phyloP scores from a whole-genome alignment of 2,329 filamentous ascomycete genomes.

The Aspergillus pseudoglaucus region DNA sequence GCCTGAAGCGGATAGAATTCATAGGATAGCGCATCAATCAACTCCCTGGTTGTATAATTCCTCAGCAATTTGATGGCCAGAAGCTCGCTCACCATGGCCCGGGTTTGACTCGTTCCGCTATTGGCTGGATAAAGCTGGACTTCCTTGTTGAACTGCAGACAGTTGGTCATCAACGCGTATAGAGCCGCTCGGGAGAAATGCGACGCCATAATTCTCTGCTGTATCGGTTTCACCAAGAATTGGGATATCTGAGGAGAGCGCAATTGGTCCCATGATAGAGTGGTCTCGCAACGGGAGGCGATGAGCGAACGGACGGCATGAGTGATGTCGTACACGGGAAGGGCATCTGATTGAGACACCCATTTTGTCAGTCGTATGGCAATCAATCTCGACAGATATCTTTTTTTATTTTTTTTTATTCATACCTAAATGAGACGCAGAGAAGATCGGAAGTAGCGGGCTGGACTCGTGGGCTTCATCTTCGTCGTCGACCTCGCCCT shows the following conservation, averaged over 20 bases:
- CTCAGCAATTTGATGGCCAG: constrained; percentile 82
- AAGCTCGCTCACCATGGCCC: constrained; percentile 83
- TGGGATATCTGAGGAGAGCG: constrained; percentile 94
- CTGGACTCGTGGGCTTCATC: constrained; percentile 41
- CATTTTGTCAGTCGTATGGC: neutral
- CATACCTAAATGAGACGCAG: constrained; percentile 67
- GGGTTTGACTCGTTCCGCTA: constrained; percentile 73
- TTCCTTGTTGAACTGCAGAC: constrained; percentile 87
- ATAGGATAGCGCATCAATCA: constrained; percentile 91
- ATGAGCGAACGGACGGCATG: constrained; percentile 84
- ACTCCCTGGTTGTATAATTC: constrained; percentile 80
- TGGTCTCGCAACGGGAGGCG: constrained; percentile 80
- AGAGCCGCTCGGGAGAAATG: constrained; percentile 82
- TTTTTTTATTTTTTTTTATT: no score
- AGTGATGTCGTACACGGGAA: constrained; percentile 85
- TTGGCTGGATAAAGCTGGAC: constrained; percentile 74
- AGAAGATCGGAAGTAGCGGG: constrained; percentile 69
- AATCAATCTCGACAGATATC: no score
- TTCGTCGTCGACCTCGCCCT: constrained; percentile 33
- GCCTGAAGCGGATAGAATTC: constrained; percentile 92
- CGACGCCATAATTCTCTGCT: constrained; percentile 73
- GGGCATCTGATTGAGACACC: constrained; percentile 53
- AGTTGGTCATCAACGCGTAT: constrained; percentile 89
- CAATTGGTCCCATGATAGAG: constrained; percentile 88
- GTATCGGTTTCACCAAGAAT: constrained; percentile 91